A percentile compares a stretch with the other conserved stretches of the same genome.
Conservation (phyloP, 2,329 filamentous ascomycete genomes). For the Penicillium janthinellum region DNA sequence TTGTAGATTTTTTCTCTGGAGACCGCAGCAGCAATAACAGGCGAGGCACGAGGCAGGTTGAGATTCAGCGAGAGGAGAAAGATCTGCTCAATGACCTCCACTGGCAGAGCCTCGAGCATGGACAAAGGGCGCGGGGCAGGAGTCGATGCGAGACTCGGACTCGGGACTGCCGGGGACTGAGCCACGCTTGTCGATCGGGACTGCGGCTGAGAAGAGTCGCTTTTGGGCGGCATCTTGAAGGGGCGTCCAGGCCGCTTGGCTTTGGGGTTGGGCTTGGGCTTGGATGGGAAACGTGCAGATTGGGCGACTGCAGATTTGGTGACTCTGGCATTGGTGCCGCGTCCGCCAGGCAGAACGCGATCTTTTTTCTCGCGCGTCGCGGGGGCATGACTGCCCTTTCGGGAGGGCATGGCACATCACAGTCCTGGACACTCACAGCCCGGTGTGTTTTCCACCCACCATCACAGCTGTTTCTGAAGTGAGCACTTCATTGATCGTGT, state of each 20-base stretch:
- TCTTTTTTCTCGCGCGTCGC: not conserved
- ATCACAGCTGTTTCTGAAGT: not conserved
- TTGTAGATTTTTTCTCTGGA: slow-evolving; percentile 46
- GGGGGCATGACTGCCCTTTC: slow-evolving; percentile 1
- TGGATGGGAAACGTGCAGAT: slow-evolving; percentile 3
- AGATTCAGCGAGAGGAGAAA: slow-evolving; percentile 53
- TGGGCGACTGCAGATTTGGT: not conserved
- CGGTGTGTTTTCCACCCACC: not conserved
- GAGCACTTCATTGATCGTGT: not conserved
- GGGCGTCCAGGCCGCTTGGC: slow-evolving; percentile 6
- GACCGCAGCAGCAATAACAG: slow-evolving; percentile 41
- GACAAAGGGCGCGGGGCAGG: slow-evolving; percentile 25
- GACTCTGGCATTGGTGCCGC: not conserved
- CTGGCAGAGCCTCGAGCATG: slow-evolving; percentile 50
- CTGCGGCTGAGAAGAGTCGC: slow-evolving; percentile 9
- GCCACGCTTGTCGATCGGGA: slow-evolving; percentile 11
- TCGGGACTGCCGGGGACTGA: slow-evolving; percentile 9
- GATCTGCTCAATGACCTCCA: slow-evolving; percentile 56
- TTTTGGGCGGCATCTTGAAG: slow-evolving; percentile 14
- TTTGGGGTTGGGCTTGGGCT: not conserved
- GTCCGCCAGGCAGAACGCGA: not conserved
- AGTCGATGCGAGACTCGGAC: not conserved
- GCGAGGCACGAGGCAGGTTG: slow-evolving; percentile 48
- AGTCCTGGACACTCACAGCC: not conserved
- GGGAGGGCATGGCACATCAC: slow-evolving; percentile 9